A percentile compares a stretch with the other conserved stretches of the same genome.
Evolutionary conservation across 2,329 filamentous ascomycete genomes (phyloP).

Genomic region (Incumbomyces lentus): DNA sequence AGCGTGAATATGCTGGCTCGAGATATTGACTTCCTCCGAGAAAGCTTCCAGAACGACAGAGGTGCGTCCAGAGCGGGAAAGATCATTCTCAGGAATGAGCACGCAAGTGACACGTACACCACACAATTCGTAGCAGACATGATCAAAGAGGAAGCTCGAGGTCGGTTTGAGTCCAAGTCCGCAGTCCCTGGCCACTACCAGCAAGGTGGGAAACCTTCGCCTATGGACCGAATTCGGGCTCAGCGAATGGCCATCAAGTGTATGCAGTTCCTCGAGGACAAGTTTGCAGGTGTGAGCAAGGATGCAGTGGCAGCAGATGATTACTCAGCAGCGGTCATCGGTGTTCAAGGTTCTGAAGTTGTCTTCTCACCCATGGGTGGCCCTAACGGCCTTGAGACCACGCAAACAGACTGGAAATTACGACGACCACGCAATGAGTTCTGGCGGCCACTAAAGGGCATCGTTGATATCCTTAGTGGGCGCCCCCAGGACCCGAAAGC

Average conservation of each 20-base stretch:
- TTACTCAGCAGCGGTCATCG: conserved; percentile 70
- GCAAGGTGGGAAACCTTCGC: conserved; percentile 81
- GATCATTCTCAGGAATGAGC: conserved; percentile 93
- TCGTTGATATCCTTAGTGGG: conserved; percentile 77
- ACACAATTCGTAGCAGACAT: conserved; percentile 92
- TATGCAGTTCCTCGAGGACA: conserved; percentile 73
- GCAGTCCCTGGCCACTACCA: conserved; percentile 91
- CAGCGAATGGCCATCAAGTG: conserved; percentile 88
- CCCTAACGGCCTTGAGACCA: conserved; percentile 58
- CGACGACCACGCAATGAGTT: conserved; percentile 73
- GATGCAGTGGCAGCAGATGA: conserved; percentile 63
- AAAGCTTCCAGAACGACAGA: conserved; percentile 73
- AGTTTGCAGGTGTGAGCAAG: conserved; percentile 55
- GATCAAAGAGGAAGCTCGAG: conserved; percentile 84
- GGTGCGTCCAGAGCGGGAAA: conserved; percentile 85
- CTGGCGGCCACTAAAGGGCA: conserved; percentile 70
- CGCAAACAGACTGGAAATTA: conserved; percentile 88
- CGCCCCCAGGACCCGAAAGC: conserved; percentile 38
- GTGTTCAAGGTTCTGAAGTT: conserved; percentile 80
- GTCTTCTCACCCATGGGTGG: conserved; percentile 69
- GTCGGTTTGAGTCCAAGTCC: conserved; percentile 83
- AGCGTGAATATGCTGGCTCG: conserved; percentile 82
- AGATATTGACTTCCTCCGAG: conserved; percentile 80
- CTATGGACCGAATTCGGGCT: conserved; percentile 92
- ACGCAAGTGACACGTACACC: conserved; percentile 78